Percentiles rank a stretch among this genome's conserved stretches.
Evolutionary conservation across 2,329 filamentous ascomycete genomes (phyloP).

Genomic region (Fusarium sp.): DNA sequence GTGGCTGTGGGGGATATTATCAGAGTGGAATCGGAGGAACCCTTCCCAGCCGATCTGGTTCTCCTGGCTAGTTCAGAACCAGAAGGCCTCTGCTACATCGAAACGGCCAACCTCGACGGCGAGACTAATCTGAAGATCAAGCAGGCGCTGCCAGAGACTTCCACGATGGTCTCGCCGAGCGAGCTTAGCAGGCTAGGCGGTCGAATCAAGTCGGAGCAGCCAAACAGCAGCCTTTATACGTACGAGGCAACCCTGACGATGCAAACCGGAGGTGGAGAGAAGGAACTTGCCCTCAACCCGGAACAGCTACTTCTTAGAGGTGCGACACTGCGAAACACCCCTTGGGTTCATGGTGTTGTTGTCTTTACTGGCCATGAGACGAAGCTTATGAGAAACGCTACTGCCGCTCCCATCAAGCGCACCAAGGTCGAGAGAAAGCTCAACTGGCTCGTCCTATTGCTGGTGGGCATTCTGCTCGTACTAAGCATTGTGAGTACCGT

Average conservation of each 20-base stretch:
- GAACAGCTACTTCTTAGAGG: constrained; percentile 95
- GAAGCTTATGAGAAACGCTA: constrained; percentile 98
- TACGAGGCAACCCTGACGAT: constrained; percentile 97
- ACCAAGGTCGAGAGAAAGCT: constrained; percentile 96
- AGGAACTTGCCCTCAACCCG: constrained; percentile 89
- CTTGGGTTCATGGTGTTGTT: constrained; percentile 96
- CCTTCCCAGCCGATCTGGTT: constrained; percentile 95
- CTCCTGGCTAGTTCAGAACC: constrained; percentile 95
- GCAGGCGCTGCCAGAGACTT: constrained; percentile 94
- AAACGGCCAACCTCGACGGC: constrained; percentile 97
- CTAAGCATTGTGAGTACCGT: constrained; percentile 93
- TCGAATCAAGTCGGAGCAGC: constrained; percentile 92
- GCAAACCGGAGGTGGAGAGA: constrained; percentile 91
- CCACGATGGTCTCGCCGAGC: constrained; percentile 85
- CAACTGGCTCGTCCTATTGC: constrained; percentile 92
- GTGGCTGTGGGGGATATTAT: constrained; percentile 94
- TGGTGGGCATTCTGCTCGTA: constrained; percentile 86
- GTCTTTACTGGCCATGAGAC: constrained; percentile 97
- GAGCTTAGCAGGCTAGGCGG: constrained; percentile 91
- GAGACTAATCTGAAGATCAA: constrained; percentile 99
- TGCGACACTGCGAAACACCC: constrained; percentile 94
- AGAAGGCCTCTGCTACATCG: constrained; percentile 97
- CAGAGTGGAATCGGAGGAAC: constrained; percentile 92
- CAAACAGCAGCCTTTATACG: constrained; percentile 98
- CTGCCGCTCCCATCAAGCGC: constrained; percentile 96